Conservation (phyloP, 805 yeast genomes). For the Kodamaea leandrae region DNA sequence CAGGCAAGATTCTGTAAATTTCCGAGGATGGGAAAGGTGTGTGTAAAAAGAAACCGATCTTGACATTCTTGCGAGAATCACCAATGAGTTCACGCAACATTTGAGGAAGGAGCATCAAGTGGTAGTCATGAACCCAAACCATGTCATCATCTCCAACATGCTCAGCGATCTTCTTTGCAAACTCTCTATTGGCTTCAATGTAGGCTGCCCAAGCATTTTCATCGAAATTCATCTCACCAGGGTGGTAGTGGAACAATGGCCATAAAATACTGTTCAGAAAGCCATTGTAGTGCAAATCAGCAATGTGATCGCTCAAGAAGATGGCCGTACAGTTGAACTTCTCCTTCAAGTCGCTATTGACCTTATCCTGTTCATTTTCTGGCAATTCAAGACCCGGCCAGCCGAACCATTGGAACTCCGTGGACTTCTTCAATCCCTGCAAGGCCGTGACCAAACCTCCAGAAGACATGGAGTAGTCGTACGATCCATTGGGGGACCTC, state of each 20-base stretch:
- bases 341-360: constrained; percentile 64
- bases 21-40: constrained; percentile 98
- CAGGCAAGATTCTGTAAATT: constrained; percentile 93
- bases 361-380: constrained; percentile 64
- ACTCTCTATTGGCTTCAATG: constrained; percentile 82
- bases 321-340: constrained; percentile 90
- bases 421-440: constrained; percentile 80
- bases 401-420: constrained; percentile 94
- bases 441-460: constrained; percentile 97
- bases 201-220: constrained; percentile 98
- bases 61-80: constrained; percentile 50
- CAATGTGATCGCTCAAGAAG: constrained; percentile 81
- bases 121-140: constrained; percentile 98
- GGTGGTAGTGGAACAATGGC: constrained; percentile 98
- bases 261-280: constrained; percentile 91
- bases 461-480: constrained; percentile 87
- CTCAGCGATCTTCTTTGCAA: constrained; percentile 70
- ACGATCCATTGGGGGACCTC: constrained; percentile 58
- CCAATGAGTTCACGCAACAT: constrained; percentile 69
- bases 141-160: constrained; percentile 78
- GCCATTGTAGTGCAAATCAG: constrained; percentile 95
- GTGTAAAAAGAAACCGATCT: constrained; percentile 90
- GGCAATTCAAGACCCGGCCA: constrained; percentile 93
- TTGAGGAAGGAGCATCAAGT: constrained; percentile 90
- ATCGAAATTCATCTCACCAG: constrained; percentile 98